Evolutionary conservation across 1,284 basidiomycete genomes (phyloP), one percentile per base, ranked within the genome.

Genomic region (Ganoderma multipileum): DNA sequence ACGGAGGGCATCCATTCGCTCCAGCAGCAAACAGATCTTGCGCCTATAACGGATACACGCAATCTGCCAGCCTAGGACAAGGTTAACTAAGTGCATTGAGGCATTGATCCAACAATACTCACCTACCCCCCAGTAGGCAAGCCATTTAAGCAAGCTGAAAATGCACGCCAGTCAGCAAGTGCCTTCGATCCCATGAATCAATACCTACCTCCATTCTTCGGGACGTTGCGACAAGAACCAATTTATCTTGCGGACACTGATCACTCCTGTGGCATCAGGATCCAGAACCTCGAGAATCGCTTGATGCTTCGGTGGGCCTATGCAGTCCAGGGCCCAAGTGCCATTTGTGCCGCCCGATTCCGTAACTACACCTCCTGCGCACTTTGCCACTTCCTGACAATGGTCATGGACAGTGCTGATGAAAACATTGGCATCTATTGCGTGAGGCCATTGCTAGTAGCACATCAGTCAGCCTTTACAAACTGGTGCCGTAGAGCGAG

Each of bases 121-220:
- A 50, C 47, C 47, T n/a, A 23, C 8, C 18, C 47, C 47, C 47
- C 47, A 50, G 23, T 23, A 50, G 3, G 47, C 47, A 2, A 50
- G 47, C 47, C 47, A 50, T 50, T 50, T 20, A 11, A 50, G 47
- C n/a, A 50, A 50, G n/a, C 47, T 50, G n/a, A 50, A 50, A 44
- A n/a, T 44, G 42, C 20, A 44, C 42, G 9, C 18, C 41, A 18
- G n/a, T 44, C 42, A 44, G 7, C 42, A 9, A n/a, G 18, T 14
- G 18, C 42, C 18, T n/a, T 44, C 7, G 8, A 44, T n/a, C 41
- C 41, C 20, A 50, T 23, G 5, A 23, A 50, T 23, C 7, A 50
- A 50, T 9, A 9, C n/a, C 11, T 23, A 50, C 47, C 47, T 23
- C 47, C 47, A 50, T 50, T 12, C 47, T 23, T 50, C n/a, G 3